Evolutionary conservation across 257 asterid genomes (phyloP), one percentile per base, ranked within the genome.

Genomic region (Schizonepeta tenuifolia): DNA sequence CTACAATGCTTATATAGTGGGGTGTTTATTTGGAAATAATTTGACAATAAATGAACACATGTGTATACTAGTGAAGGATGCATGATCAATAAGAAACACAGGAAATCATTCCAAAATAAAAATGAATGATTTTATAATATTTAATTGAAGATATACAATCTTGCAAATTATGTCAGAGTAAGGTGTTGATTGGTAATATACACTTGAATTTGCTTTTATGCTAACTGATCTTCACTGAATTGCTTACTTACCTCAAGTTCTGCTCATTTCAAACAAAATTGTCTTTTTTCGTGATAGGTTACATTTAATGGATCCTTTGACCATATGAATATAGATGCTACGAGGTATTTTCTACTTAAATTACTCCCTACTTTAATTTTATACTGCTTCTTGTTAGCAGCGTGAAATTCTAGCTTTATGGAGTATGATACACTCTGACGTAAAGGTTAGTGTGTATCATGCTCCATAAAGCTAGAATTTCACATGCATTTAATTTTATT

Each of bases 281-380:
- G 56, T 77, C 55, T 75, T 13, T 41, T 47, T 43, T 55, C 71
- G 33, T 75, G 70, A 47, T 92, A 94, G 98, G 97, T 94, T 68
- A 86, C 97, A 41, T 94, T 94, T 65, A 94, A 94, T 71, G 99
- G 99, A 86, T 91, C 97, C 71, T 94, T 91, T 73, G 99, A 91
- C 78, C 99, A 94, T 89, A 84, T 94, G 97, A 94, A 88, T 78
- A 91, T 94, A 78, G 99, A 94, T 59, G 89, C 97, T 71, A 88
- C 99, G 40, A 94, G 98, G 98, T 94, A 82, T 63, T 72, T 81
- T 77, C 64, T 76, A 57, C 51, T 61, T 54, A 43, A 71, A 51
- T 36, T 14, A 61, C 69, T n/a, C 56, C 50, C 71, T 70, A 49
- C 55, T 56, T 66, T 28, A 24, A 24, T 40, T 22, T 74, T 26